Base-by-base conservation (phyloP, 208 protist species). In the Endotrypanum monterogeii region DNA sequence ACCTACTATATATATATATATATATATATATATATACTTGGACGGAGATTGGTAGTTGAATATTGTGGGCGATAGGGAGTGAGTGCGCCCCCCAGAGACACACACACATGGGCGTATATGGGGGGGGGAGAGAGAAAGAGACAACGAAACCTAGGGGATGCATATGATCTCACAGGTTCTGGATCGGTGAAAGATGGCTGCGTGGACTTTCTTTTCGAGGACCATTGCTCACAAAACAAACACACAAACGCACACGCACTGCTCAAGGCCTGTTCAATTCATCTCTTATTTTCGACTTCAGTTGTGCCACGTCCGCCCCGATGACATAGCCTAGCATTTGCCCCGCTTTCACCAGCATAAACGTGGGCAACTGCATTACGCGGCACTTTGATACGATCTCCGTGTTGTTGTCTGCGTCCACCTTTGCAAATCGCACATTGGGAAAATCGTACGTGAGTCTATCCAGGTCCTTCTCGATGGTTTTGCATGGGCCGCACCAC, bases 401-500 rank as follows among this genome's bases (percentile, higher is more conserved):
- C 18, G 86, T 79, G 80, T 96, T 94, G 70, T 87, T 93, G 71
- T 96, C 89, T 8, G 87, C 83, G 71, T 94, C 91, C 18, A 96
- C 89, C 67, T 84, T 87, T 54, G 85, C 87, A 80, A 93, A 93
- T 46, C 82, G 75, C 23, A 94, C 88, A 60, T 74, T 87, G 14
- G 89, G 78, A 73, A 92, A 94, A 18, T 93, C 84, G 69, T 88
- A 96, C 18, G 86, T 85, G 35, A 96, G 68, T 83, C 87, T 94
- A 50, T 94, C 91, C 63, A 96, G 72, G 41, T 89, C 74, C 54
- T 86, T 88, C 70, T 93, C 84, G 46, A 94, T 92, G 2, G 83
- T 83, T 65, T 94, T 90, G 79, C 90, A 96, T 11, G 89, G 89
- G 7, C 88, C 89, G 68, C 92, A 95, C 92, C 90, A 94, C 46